Conservation (phyloP, 768 basidiomycete genomes). For the Tylopilus sp. region DNA sequence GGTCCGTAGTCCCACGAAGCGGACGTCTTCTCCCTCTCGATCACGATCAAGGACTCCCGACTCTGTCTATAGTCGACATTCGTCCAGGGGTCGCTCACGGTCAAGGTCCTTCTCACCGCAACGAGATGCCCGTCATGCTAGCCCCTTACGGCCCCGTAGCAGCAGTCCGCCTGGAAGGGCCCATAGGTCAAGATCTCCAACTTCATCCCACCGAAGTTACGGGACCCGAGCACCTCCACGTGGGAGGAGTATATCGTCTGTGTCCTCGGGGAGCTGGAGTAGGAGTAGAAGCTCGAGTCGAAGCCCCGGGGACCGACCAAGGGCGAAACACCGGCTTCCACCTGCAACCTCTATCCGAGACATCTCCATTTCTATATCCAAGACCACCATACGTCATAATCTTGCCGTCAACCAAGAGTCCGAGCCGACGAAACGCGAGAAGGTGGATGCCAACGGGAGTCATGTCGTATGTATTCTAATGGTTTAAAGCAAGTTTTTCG, state of each 20-base stretch:
- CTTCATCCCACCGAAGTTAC: constrained; percentile 41
- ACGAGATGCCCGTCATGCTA: constrained; percentile 52
- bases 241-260: constrained; percentile 50
- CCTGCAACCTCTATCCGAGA: constrained; percentile 39
- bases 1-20: constrained; percentile 36
- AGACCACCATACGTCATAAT: constrained; percentile 26
- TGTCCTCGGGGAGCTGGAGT: constrained; percentile 53
- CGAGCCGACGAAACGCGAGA: constrained; percentile 35
- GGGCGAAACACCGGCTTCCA: constrained; percentile 64
- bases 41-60: constrained; percentile 57
- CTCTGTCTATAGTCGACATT: constrained; percentile 61
- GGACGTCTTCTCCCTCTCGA: constrained; percentile 42
- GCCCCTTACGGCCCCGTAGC: constrained; percentile 44
- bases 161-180: constrained; percentile 49
- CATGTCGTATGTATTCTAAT: constrained; percentile 24
- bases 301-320: constrained; percentile 51
- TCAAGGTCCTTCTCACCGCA: constrained; percentile 60
- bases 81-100: constrained; percentile 62
- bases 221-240: constrained; percentile 31
- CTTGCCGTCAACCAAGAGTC: constrained; percentile 19
- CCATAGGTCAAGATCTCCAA: constrained; percentile 38
- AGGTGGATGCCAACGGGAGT: constrained; percentile 36
- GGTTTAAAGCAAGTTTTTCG: not conserved
- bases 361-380: constrained; percentile 30
- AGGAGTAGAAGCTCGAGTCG: constrained; percentile 50